phyloP scores from a whole-genome alignment of 345 rosid species.

The Passiflora organensis region DNA sequence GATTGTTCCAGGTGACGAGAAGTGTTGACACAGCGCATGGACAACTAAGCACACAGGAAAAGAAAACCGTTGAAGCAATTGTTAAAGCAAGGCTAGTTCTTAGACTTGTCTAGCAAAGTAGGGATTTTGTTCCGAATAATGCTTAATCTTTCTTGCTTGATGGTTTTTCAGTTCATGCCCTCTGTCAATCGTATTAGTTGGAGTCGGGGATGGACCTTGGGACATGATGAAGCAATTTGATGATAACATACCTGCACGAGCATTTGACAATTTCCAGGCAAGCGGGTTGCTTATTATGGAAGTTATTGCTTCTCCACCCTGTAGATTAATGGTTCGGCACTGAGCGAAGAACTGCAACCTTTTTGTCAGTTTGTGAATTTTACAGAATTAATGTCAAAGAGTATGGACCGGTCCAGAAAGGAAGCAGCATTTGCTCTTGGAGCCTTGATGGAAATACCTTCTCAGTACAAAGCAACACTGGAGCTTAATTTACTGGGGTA shows the following conservation, averaged over 20 bases:
- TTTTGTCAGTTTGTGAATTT: constrained; percentile 78
- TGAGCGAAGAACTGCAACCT: constrained; percentile 3
- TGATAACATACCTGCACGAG: constrained; percentile 89
- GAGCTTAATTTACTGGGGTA: constrained; percentile 88
- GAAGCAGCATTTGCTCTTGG: constrained; percentile 87
- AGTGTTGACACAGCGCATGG: constrained; percentile 79
- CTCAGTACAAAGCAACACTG: constrained; percentile 87
- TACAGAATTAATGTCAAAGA: constrained; percentile 85
- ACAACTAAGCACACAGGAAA: constrained; percentile 82
- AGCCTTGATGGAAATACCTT: constrained; percentile 94
- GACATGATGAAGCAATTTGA: constrained; percentile 97
- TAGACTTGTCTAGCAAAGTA: background rate
- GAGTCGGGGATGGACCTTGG: constrained; percentile 99
- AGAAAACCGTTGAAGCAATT: constrained; percentile 85
- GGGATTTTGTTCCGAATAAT: background rate
- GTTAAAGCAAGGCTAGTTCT: constrained; percentile 74
- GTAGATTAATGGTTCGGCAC: background rate
- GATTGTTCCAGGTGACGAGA: constrained; percentile 65
- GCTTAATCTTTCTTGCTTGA: background rate
- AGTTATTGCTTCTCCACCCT: background rate
- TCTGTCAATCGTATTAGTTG: constrained; percentile 77
- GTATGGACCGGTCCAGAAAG: constrained; percentile 47
- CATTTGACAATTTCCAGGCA: constrained; percentile 96
- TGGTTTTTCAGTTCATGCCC: constrained; percentile 67
- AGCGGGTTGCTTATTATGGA: constrained; percentile 5